Evolutionary conservation across 2,329 filamentous ascomycete species (phyloP).

Genomic region (Zymoseptoria tritici): DNA sequence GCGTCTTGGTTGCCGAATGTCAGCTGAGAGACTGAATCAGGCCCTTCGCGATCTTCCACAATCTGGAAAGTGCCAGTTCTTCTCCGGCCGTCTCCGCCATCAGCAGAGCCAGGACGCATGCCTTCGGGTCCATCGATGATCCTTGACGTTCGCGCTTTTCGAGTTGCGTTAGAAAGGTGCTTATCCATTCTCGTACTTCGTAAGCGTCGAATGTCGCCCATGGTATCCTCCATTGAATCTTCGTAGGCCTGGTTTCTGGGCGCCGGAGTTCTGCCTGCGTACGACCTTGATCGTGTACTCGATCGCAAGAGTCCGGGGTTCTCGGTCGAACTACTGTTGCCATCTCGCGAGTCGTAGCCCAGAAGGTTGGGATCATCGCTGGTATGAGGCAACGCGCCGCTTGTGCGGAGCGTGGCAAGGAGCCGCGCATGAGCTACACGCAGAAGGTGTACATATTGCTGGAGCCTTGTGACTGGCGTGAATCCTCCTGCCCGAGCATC

Average conservation of each 20-base stretch:
- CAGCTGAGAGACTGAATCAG: constrained; percentile 62
- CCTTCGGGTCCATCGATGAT: constrained; percentile 85
- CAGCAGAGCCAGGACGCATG: constrained; percentile 64
- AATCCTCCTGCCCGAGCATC: constrained; percentile 55
- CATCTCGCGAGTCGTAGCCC: constrained; percentile 60
- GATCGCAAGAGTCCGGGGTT: constrained; percentile 49
- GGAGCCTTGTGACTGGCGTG: constrained; percentile 71
- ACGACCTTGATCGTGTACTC: constrained; percentile 67
- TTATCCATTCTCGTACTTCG: constrained; percentile 92
- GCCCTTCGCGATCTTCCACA: constrained; percentile 66
- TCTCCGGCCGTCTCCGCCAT: constrained; percentile 38
- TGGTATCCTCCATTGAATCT: constrained; percentile 86
- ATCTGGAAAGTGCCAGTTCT: constrained; percentile 59
- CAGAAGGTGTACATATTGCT: constrained; percentile 90
- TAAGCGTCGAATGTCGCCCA: constrained; percentile 87
- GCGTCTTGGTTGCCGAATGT: constrained; percentile 88
- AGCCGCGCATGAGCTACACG: constrained; percentile 85
- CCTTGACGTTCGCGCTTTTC: constrained; percentile 79
- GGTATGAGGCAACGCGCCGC: constrained; percentile 68
- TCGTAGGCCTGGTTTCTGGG: constrained; percentile 45
- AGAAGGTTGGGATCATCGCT: constrained; percentile 62
- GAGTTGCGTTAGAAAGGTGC: constrained; percentile 85
- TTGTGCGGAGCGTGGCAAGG: constrained; percentile 76
- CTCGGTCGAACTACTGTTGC: constrained; percentile 46
- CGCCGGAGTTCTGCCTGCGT: constrained; percentile 52